These are phyloP conservation scores for Microbotryum lychnidis-dioicae DNA, from an alignment of 1,284 basidiomycete genomes.

Conservation along the genomic window DNA sequence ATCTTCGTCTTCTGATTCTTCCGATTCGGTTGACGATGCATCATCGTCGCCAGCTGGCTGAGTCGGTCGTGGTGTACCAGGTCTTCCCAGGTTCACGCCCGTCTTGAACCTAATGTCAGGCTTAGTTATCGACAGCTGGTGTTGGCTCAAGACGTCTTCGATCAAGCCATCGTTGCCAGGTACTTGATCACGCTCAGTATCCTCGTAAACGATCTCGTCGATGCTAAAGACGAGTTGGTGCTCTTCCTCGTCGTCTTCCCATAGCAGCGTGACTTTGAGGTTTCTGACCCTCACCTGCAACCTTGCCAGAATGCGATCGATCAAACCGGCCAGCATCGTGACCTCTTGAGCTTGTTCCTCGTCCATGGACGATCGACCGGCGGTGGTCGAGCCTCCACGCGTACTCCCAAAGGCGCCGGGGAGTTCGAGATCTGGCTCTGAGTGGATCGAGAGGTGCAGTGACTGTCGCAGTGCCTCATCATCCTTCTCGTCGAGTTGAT, in stretches of 20 bases:
- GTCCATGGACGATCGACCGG: too few species aligned
- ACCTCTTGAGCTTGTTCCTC: slow-evolving; percentile 46
- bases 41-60: slow-evolving; percentile 25
- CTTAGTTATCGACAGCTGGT: too few species aligned
- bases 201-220: slow-evolving; percentile 38
- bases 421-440: slow-evolving; percentile 56
- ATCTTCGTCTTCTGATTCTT: slow-evolving; percentile 31
- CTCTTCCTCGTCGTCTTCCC: background rate
- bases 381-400: too few species aligned
- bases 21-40: slow-evolving; percentile 2
- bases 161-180: slow-evolving; percentile 4
- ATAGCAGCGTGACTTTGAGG: slow-evolving; percentile 52
- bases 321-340: slow-evolving; percentile 71
- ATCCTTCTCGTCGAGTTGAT: slow-evolving; percentile 64
- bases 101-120: too few species aligned
- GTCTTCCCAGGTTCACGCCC: slow-evolving; percentile 8
- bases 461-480: slow-evolving; percentile 64
- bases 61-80: slow-evolving; percentile 31
- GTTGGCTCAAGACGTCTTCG: background rate
- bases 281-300: slow-evolving; percentile 69
- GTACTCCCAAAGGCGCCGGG: slow-evolving; percentile 48
- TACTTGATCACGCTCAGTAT: slow-evolving; percentile 31
- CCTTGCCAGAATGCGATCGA: slow-evolving; percentile 71
- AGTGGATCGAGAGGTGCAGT: slow-evolving; percentile 46
- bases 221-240: slow-evolving; percentile 39